Evolutionary conservation across 2,329 filamentous ascomycete genomes (phyloP).

Genomic region (Aspergillus brunneoviolaceus): DNA sequence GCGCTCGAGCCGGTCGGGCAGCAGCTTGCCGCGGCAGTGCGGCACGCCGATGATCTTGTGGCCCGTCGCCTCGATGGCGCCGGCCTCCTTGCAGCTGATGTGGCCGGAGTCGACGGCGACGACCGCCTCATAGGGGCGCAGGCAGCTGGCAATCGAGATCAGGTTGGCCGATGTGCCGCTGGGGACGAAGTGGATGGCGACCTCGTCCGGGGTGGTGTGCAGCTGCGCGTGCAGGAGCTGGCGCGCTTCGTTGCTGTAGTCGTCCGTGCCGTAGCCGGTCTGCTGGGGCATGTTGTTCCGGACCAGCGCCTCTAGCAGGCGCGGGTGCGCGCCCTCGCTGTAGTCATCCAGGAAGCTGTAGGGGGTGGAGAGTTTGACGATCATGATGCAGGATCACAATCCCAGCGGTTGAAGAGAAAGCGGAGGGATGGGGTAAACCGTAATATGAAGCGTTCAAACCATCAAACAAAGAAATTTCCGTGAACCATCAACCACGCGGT

Average conservation of each 20-base stretch:
- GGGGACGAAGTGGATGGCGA: constrained; percentile 53
- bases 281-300: constrained; percentile 49
- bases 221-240: constrained; percentile 41
- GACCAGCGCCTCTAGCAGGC: constrained; percentile 50
- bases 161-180: constrained; percentile 55
- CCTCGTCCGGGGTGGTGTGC: constrained; percentile 35
- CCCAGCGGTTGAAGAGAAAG: no score
- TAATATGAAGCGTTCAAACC: no score
- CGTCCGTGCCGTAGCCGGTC: constrained; percentile 49
- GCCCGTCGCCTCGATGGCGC: constrained; percentile 52
- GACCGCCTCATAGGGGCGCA: constrained; percentile 53
- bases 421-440: no score
- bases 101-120: constrained; percentile 53
- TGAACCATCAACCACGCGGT: neutral
- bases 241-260: constrained; percentile 46
- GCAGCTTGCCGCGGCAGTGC: constrained; percentile 50
- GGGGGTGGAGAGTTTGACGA: constrained; percentile 11
- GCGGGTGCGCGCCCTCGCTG: constrained; percentile 53
- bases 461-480: neutral
- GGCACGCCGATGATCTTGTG: constrained; percentile 54
- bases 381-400: neutral
- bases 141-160: constrained; percentile 53
- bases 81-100: constrained; percentile 52
- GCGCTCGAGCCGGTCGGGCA: constrained; percentile 42
- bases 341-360: constrained; percentile 56